Evolutionary conservation across 345 rosid genomes (phyloP).

Genomic region (Toxicodendron radicans): DNA sequence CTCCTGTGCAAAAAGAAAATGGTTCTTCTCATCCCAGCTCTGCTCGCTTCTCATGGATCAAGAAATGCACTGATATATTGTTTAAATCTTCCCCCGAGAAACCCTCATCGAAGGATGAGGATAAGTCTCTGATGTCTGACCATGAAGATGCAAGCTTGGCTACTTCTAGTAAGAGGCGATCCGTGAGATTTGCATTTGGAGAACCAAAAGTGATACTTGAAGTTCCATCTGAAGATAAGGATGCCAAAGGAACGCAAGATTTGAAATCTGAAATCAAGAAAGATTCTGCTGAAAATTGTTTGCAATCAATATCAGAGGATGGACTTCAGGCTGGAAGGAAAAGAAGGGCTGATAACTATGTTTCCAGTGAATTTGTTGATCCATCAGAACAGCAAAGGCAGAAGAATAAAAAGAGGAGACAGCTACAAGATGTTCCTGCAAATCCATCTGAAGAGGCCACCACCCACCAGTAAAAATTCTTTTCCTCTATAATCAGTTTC

Average conservation of each 20-base stretch:
- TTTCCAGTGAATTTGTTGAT: constrained; percentile 28
- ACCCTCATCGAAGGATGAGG: constrained; percentile 30
- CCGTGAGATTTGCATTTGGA: constrained; percentile 25
- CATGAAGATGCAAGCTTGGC: constrained; percentile 28
- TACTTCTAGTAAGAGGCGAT: constrained; percentile 18
- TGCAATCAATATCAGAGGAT: constrained; percentile 37
- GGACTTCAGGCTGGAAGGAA: constrained; percentile 51
- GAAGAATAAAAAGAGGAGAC: constrained; percentile 57
- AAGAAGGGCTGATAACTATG: constrained; percentile 43
- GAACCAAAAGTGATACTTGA: constrained; percentile 56
- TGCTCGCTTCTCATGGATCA: constrained; percentile 80
- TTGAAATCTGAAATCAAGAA: constrained; percentile 30
- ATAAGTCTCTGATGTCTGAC: constrained; percentile 27
- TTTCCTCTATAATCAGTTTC: constrained; percentile 9
- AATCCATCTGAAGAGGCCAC: constrained; percentile 37
- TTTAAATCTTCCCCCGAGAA: constrained; percentile 65
- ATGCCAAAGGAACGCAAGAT: constrained; percentile 15
- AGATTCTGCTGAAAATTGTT: constrained; percentile 28
- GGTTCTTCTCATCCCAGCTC: constrained; percentile 40
- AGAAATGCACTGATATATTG: constrained; percentile 57
- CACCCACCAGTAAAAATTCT: constrained; percentile 35
- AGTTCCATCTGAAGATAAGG: constrained; percentile 36
- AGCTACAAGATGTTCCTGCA: constrained; percentile 33
- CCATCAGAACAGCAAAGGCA: constrained; percentile 22
- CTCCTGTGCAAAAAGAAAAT: constrained; percentile 33